Conservation (phyloP, 805 yeast species). For the Hanseniaspora vineae region DNA sequence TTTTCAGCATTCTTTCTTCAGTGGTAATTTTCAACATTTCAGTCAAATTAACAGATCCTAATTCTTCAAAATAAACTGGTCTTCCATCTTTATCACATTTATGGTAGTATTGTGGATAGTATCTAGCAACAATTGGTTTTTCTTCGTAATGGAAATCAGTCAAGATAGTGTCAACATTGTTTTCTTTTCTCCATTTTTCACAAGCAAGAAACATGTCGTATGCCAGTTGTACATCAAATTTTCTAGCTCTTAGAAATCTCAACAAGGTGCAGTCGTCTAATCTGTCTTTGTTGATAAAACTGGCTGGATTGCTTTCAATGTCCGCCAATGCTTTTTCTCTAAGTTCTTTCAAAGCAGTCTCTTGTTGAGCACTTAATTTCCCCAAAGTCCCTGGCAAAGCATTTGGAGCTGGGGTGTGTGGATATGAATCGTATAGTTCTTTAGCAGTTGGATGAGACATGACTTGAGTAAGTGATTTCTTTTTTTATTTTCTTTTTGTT, state of each 20-base stretch:
- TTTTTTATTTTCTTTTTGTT: background rate
- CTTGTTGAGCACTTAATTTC: conserved; percentile 57
- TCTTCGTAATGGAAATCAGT: conserved; percentile 86
- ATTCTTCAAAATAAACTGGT: conserved; percentile 88
- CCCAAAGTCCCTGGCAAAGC: conserved; percentile 73
- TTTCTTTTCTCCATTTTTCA: conserved; percentile 84
- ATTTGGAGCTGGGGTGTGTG: conserved; percentile 53
- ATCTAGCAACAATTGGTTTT: conserved; percentile 77
- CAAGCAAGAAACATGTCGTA: conserved; percentile 73
- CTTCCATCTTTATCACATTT: conserved; percentile 95
- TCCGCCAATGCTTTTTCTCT: conserved; percentile 42
- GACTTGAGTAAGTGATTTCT: background rate
- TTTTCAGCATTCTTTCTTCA: conserved; percentile 91
- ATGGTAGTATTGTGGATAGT: conserved; percentile 94
- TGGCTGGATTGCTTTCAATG: conserved; percentile 34
- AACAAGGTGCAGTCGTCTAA: conserved; percentile 75
- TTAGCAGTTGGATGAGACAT: conserved; percentile 9
- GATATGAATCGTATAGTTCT: conserved; percentile 41
- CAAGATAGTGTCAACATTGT: conserved; percentile 76
- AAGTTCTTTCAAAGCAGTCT: conserved; percentile 42
- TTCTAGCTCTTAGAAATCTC: conserved; percentile 89
- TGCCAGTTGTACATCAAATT: conserved; percentile 74
- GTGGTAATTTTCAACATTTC: conserved; percentile 91
- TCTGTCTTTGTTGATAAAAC: conserved; percentile 29
- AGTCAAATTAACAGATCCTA: conserved; percentile 78